A percentile compares a stretch with the other conserved stretches of the same genome.
Conservation (phyloP, 768 basidiomycete genomes). For the Lentinula detonsa region DNA sequence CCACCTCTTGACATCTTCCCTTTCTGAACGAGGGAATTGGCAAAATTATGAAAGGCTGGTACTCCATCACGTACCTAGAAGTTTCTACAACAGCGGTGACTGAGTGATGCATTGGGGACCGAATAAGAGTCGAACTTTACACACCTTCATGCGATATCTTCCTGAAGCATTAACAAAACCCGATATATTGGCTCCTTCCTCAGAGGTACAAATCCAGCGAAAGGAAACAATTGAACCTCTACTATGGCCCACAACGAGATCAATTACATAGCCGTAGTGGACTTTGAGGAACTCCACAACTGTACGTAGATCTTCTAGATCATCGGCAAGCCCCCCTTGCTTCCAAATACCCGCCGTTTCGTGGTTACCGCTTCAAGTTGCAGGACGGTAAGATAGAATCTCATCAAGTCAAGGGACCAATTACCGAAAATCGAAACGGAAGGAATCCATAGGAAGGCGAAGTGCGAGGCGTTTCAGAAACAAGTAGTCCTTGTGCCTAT, state of each 20-base stretch:
- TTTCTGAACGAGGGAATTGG: conserved; percentile 16
- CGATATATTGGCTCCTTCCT: conserved; percentile 48
- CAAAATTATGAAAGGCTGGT: not conserved
- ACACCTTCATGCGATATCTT: conserved; percentile 73
- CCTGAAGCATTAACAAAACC: conserved; percentile 72
- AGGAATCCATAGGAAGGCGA: conserved; percentile 68
- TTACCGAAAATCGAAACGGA: conserved; percentile 84
- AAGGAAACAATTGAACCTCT: conserved; percentile 65
- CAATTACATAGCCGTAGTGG: conserved; percentile 60
- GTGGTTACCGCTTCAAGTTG: conserved; percentile 56
- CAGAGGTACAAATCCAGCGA: conserved; percentile 61
- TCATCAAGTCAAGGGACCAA: conserved; percentile 10
- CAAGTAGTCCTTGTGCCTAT: conserved; percentile 81
- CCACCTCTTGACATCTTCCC: conserved; percentile 30
- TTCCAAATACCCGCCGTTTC: conserved; percentile 68
- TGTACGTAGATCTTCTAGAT: conserved; percentile 58
- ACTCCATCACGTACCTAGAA: conserved; percentile 29
- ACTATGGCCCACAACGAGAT: conserved; percentile 73
- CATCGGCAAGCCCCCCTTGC: conserved; percentile 52
- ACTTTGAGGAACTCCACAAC: conserved; percentile 58
- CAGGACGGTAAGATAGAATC: not conserved
- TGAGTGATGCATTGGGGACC: not conserved
- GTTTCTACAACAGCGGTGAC: conserved; percentile 24
- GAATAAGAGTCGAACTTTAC: conserved; percentile 17
- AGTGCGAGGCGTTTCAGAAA: conserved; percentile 70